A percentile compares a stretch with the other conserved stretches of the same genome.
These are phyloP conservation scores for Saccharomycopsis lassenensis DNA, from an alignment of 805 yeast genomes.

Conservation along the genomic window DNA sequence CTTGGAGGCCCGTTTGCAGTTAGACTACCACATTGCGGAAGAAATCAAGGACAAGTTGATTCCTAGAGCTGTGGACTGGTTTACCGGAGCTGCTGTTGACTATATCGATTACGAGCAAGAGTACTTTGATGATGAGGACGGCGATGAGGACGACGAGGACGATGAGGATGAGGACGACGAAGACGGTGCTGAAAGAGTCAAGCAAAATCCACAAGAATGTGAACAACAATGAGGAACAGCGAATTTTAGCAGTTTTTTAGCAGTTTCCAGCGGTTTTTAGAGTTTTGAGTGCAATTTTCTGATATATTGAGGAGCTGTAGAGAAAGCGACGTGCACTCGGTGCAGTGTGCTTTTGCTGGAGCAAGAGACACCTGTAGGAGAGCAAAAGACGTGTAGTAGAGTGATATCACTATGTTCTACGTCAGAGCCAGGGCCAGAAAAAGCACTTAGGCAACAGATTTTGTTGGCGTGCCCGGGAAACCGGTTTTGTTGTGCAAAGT, in stretches of 20 bases:
- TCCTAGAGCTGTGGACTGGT: constrained; percentile 97
- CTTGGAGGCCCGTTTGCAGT: constrained; percentile 72
- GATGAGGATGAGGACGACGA: constrained; percentile 54
- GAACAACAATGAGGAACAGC: constrained; percentile 33
- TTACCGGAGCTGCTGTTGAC: constrained; percentile 92
- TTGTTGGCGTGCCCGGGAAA: too few relatives aligned
- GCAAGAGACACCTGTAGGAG: too few relatives aligned
- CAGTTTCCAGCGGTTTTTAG: too few relatives aligned
- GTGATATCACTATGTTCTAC: too few relatives aligned
- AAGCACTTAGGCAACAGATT: too few relatives aligned
- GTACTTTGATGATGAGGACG: constrained; percentile 49
- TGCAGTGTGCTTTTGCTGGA: too few relatives aligned
- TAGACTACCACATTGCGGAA: constrained; percentile 94
- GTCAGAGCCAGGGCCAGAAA: too few relatives aligned
- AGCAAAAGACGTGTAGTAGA: too few relatives aligned
- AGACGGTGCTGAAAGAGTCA: constrained; percentile 30
- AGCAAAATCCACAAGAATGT: constrained; percentile 62
- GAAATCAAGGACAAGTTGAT: constrained; percentile 90
- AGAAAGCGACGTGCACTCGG: too few relatives aligned
- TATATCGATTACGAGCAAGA: constrained; percentile 25
- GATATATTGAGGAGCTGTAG: too few relatives aligned
- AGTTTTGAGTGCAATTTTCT: too few relatives aligned
- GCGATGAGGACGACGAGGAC: constrained; percentile 47
- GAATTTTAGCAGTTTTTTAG: neutral
- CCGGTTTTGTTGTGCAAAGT: too few relatives aligned